Evolutionary conservation across 441 rosid genomes (phyloP), one percentile per base, ranked within the genome.

Genomic region (Brassica hybrid): DNA sequence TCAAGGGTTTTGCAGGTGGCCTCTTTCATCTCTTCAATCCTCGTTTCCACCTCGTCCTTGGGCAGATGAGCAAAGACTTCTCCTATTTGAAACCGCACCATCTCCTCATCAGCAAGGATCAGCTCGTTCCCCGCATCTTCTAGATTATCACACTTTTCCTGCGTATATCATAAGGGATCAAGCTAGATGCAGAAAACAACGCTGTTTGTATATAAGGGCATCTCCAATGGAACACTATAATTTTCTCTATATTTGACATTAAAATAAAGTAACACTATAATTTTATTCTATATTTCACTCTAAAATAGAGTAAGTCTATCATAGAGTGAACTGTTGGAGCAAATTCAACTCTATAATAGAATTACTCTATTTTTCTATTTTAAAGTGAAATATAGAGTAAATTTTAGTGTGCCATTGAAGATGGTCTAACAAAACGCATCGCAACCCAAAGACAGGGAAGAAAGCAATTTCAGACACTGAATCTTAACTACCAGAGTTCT

Each of bases 51-150:
- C 52, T 94, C 97, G 4, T 94, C 98, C 82, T 74, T 88, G 0
- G 91, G 88, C 73, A 94, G 79, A 71, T 93, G 96, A 72, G 93
- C 97, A 81, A 94, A 94, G 45, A 91, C 96, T 81, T 94, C 96
- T 65, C 98, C 98, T 0, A 93, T 84, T 78, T 94, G 99, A 82
- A 89, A 89, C 59, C 96, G 85, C 2, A 93, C 88, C 8, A 90
- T 83, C 25, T 93, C 98, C 80, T 94, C 93, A 72, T 94, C 98
- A 0, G 99, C 88, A 57, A 94, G 93, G 71, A 94, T 93, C 85
- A 93, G 79, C 82, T 94, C 98, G 56, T 91, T 93, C 68, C 94
- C 81, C 1, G 96, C 99, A 76, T 94, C 99, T 81, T 91, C 98
- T 59, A 93, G 81, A 80, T 91, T 94, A 2, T 94, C 96, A 54